These are phyloP conservation scores for Cordyceps pruinosa DNA, from an alignment of 2,329 filamentous ascomycete genomes.

Conservation along the genomic window DNA sequence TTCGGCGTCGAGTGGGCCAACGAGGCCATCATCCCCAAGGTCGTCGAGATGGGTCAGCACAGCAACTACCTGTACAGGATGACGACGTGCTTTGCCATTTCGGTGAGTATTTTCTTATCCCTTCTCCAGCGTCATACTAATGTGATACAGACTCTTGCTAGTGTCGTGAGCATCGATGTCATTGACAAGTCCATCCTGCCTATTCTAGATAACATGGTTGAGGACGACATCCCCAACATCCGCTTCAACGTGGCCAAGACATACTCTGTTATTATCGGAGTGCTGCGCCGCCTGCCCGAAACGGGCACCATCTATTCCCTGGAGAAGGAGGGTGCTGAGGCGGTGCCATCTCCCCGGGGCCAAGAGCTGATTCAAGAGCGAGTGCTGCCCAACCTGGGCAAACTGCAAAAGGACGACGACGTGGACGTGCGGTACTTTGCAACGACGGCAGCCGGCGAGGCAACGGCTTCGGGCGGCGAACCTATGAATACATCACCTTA, in stretches of 20 bases:
- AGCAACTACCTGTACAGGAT: slow-evolving; percentile 99
- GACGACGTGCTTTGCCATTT: slow-evolving; percentile 99
- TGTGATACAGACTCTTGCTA: slow-evolving; percentile 69
- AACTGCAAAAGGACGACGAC: slow-evolving; percentile 94
- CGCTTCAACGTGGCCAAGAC: slow-evolving; percentile 99
- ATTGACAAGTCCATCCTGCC: slow-evolving; percentile 90
- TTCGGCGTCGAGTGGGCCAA: slow-evolving; percentile 98
- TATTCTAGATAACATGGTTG: slow-evolving; percentile 89
- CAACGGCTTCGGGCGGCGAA: slow-evolving; percentile 43
- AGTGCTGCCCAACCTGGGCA: slow-evolving; percentile 84
- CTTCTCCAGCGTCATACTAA: slow-evolving; percentile 16
- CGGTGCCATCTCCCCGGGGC: slow-evolving; percentile 61
- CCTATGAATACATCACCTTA: slow-evolving; percentile 62
- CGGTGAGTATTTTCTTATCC: slow-evolving; percentile 56
- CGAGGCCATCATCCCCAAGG: slow-evolving; percentile 95
- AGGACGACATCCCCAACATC: slow-evolving; percentile 96
- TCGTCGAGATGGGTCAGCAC: slow-evolving; percentile 96
- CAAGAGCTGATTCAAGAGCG: slow-evolving; percentile 78
- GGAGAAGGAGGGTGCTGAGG: slow-evolving; percentile 66
- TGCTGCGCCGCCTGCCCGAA: slow-evolving; percentile 84
- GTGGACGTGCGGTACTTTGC: slow-evolving; percentile 98
- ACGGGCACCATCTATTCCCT: slow-evolving; percentile 78
- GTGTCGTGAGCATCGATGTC: slow-evolving; percentile 86
- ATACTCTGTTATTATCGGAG: slow-evolving; percentile 81
- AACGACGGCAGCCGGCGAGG: slow-evolving; percentile 69